Percentiles rank a stretch among this genome's conserved stretches.
These are phyloP conservation scores for Penicillium cataractarum DNA, from an alignment of 495 filamentous ascomycete genomes.

Conservation along the genomic window DNA sequence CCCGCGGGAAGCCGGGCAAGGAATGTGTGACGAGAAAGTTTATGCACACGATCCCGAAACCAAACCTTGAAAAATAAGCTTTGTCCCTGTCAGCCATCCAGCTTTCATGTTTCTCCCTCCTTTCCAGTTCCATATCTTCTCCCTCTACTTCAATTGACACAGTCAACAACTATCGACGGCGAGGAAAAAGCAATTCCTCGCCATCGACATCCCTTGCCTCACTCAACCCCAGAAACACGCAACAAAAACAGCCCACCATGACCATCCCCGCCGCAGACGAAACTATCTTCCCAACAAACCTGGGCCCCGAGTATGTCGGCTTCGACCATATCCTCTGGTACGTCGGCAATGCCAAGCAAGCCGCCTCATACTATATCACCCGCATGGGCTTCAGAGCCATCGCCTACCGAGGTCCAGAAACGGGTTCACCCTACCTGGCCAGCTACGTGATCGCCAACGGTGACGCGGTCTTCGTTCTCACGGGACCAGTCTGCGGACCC, in stretches of 20 bases:
- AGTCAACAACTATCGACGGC: not conserved
- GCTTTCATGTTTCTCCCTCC: not conserved
- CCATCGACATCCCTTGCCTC: not conserved
- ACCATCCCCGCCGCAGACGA: slow-evolving; percentile 17
- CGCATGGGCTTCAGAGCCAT: slow-evolving; percentile 72
- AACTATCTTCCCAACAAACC: slow-evolving; percentile 26
- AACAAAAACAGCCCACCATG: slow-evolving; percentile 10
- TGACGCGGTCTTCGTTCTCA: slow-evolving; percentile 72
- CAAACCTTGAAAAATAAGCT: not conserved
- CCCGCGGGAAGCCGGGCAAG: not conserved
- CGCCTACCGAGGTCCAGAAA: slow-evolving; percentile 80
- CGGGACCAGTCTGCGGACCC: slow-evolving; percentile 64
- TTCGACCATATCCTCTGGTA: slow-evolving; percentile 86
- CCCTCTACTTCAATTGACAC: not conserved
- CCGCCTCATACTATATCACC: slow-evolving; percentile 75
- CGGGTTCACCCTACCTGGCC: slow-evolving; percentile 68
- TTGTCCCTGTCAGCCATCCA: not conserved
- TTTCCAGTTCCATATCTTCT: not conserved
- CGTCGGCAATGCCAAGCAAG: slow-evolving; percentile 86
- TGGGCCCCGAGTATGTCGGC: slow-evolving; percentile 58
- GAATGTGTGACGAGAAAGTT: slow-evolving; percentile 21
- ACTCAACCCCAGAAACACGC: not conserved
- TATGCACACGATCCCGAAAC: not conserved
- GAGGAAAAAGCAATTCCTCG: not conserved
- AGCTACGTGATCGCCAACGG: slow-evolving; percentile 75